phyloP scores from a whole-genome alignment of 192 early-diverging fungal species.

The Coemansia sp. region DNA sequence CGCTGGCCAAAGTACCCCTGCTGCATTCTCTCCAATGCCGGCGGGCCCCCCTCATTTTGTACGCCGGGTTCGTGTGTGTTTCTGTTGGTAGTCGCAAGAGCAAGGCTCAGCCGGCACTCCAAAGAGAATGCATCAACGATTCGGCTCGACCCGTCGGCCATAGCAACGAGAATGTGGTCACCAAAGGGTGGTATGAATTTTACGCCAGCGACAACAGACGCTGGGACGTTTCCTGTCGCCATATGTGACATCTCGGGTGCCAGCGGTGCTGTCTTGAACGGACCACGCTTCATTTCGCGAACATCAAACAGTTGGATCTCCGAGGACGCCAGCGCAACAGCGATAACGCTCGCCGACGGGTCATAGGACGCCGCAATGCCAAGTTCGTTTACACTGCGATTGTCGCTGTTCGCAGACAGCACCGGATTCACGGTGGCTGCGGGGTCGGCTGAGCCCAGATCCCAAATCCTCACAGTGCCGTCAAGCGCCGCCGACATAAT shows the following conservation, averaged over 20 bases:
- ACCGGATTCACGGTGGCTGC: constrained; percentile 32
- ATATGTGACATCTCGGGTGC: neutral
- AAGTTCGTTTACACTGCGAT: constrained; percentile 7
- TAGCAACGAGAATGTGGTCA: constrained; percentile 26
- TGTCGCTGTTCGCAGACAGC: neutral
- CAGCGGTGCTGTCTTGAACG: constrained; percentile 20
- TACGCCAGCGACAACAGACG: constrained; percentile 15
- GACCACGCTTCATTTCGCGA: constrained; percentile 58
- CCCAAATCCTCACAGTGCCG: constrained; percentile 83
- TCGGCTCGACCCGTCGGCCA: constrained; percentile 19
- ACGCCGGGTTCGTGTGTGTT: neutral
- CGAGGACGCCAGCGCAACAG: constrained; percentile 53
- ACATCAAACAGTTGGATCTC: constrained; percentile 72
- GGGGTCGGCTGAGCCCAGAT: constrained; percentile 57
- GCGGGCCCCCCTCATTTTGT: neutral
- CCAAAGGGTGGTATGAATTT: constrained; percentile 34
- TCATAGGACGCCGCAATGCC: constrained; percentile 67
- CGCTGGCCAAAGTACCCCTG: constrained; percentile 25
- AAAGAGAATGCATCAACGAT: constrained; percentile 26
- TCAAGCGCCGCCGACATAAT: constrained; percentile 72
- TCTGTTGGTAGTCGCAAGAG: neutral
- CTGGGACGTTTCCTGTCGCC: neutral
- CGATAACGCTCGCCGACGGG: constrained; percentile 77
- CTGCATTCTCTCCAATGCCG: constrained; percentile 10
- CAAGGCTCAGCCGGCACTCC: constrained; percentile 6